Evolutionary conservation across 1,139 yeast species (phyloP), one percentile per base, ranked within the genome.

Genomic region (Candida sp.): DNA sequence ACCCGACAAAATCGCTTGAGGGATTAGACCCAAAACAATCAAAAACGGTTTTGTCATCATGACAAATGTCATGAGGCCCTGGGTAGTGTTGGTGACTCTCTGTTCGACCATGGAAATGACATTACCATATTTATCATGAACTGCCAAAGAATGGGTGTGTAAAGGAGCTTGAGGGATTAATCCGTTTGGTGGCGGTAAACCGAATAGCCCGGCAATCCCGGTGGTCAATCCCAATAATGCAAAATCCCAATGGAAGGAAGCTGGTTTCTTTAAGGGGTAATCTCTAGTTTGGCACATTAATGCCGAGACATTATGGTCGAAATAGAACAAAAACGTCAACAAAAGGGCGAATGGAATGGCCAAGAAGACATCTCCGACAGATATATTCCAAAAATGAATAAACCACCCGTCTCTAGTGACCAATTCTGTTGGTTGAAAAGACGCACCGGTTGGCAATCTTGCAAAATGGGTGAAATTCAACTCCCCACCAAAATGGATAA

Each of bases 141-240:
- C 83, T 36, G 89, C 80, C 33, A 93, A 65, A 0, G 96, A 82
- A 43, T 76, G 79, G 0, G 98, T 90, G 56, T 93, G 99, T 36
- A 93, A 63, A 0, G 98, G 99, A 0, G 98, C 98, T 61, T 93
- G 99, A 0, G 99, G 99, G 36, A 93, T 91, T 33, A 93, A 70
- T 0, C 99, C 99, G 63, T 93, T 93, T 0, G 98, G 98, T 2
- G 97, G 90, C 0, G 98, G 99, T 1, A 93, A 74, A 0, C 99
- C 99, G 9, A 93, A 58, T 1, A 91, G 63, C 0, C 98, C 98
- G 3, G 96, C 75, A 2, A 91, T 60, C 0, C 96, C 95, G 0
- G 98, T 93, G 4, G 93, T 86, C 9, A 88, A 57, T 0, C 98
- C 98, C 32, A 93, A 70, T 30, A 93, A 67, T 37, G 87, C 77